A percentile compares a stretch with the other conserved stretches of the same genome.
Evolutionary conservation across 345 rosid genomes (phyloP).

Genomic region (Aquilaria yunnanensis): DNA sequence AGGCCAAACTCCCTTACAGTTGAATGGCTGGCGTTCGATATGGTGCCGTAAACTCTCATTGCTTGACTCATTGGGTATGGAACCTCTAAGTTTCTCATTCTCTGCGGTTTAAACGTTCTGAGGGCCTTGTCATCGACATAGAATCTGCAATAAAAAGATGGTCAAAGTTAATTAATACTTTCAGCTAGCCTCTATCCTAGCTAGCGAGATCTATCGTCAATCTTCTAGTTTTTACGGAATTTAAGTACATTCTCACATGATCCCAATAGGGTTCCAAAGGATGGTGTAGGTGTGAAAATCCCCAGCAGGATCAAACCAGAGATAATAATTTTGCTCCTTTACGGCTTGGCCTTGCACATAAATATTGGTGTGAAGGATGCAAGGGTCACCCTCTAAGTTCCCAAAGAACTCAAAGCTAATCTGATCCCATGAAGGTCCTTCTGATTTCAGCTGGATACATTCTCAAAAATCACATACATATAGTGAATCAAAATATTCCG

Average conservation of each 20-base stretch:
- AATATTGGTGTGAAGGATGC: slow-evolving; percentile 42
- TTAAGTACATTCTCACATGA: slow-evolving; percentile 23
- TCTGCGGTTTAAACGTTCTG: slow-evolving; percentile 30
- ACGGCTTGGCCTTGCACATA: slow-evolving; percentile 42
- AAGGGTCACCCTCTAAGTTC: slow-evolving; percentile 31
- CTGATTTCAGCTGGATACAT: slow-evolving; percentile 41
- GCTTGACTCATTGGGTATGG: slow-evolving; percentile 37
- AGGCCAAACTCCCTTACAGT: slow-evolving; percentile 36
- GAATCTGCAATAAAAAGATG: slow-evolving; percentile 19
- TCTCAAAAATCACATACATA: not conserved
- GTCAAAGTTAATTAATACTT: too few relatives aligned
- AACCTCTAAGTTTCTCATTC: slow-evolving; percentile 23
- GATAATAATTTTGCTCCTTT: slow-evolving; percentile 40
- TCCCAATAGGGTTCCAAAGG: slow-evolving; percentile 41
- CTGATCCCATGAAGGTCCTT: slow-evolving; percentile 58
- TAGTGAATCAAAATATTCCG: not conserved
- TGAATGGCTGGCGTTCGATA: slow-evolving; percentile 48
- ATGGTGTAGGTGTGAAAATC: slow-evolving; percentile 51
- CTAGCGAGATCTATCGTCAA: too few relatives aligned
- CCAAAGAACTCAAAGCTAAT: slow-evolving; percentile 56
- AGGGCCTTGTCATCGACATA: slow-evolving; percentile 37
- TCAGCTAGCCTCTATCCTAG: too few relatives aligned
- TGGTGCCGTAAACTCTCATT: slow-evolving; percentile 30
- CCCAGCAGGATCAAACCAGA: slow-evolving; percentile 50
- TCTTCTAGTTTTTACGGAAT: not conserved